These are phyloP conservation scores for Phytophthora rubi DNA, from an alignment of 352 stramenopile genomes.

Conservation along the genomic window DNA sequence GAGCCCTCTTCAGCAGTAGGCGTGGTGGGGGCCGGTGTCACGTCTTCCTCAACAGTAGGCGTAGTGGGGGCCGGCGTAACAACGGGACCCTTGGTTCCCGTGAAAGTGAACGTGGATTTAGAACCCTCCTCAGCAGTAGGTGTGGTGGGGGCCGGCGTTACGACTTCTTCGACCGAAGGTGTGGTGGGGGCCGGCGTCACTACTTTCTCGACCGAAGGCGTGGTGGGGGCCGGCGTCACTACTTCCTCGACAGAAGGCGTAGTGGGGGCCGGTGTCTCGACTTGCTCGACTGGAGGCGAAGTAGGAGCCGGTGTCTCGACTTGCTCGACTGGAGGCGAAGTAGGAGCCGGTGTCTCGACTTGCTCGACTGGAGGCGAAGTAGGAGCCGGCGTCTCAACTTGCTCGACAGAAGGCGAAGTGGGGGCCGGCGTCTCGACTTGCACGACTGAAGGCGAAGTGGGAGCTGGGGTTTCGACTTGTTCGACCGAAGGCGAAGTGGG, in stretches of 20 bases:
- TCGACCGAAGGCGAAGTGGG: conserved; percentile 13
- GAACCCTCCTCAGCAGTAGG: background rate
- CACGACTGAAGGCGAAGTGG: no score
- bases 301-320: background rate
- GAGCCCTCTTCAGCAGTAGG: conserved; percentile 5
- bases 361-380: conserved; percentile 4
- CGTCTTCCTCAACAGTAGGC: background rate
- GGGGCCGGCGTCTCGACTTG: conserved; percentile 7
- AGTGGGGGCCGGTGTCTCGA: background rate
- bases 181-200: conserved; percentile 2
- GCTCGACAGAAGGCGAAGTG: background rate
- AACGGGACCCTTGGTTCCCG: background rate
- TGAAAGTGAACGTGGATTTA: background rate
- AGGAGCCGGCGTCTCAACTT: background rate
- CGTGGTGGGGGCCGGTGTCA: conserved; percentile 6
- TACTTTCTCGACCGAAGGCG: no score
- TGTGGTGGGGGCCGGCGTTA: conserved; percentile 1
- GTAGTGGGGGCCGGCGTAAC: conserved; percentile 10
- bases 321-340: conserved; percentile 4
- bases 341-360: background rate
- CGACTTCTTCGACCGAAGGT: background rate
- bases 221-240: no score
- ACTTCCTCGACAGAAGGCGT: conserved; percentile 7
- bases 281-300: background rate
- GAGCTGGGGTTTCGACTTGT: conserved; percentile 6